A percentile compares a stretch with the other conserved stretches of the same genome.
Conservation (phyloP, 2,329 filamentous ascomycete genomes). For the Cladorrhinum sp. region DNA sequence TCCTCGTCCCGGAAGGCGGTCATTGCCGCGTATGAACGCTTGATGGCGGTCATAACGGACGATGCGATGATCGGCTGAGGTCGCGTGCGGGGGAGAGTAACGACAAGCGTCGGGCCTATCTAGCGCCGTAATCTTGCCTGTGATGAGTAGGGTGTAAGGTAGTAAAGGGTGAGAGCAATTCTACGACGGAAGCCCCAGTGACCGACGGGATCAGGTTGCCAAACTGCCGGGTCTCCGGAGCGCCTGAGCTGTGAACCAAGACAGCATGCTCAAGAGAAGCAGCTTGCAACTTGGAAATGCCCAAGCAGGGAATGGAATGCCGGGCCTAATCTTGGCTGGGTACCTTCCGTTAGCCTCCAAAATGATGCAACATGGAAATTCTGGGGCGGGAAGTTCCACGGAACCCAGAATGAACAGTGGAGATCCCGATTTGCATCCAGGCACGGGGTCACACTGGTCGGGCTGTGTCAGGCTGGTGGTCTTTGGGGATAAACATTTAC, state of each 20-base stretch:
- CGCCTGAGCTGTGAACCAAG: neutral
- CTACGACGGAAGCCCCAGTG: neutral
- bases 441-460: neutral
- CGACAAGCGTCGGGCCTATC: too few relatives aligned
- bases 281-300: neutral
- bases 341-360: too few relatives aligned
- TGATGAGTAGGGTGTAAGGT: too few relatives aligned
- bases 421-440: neutral
- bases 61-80: slow-evolving; percentile 18
- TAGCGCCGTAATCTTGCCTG: too few relatives aligned
- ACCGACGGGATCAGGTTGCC: neutral
- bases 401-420: neutral
- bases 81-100: neutral
- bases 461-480: neutral
- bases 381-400: neutral
- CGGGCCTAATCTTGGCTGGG: too few relatives aligned
- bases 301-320: neutral
- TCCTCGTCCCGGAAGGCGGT: slow-evolving; percentile 17
- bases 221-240: slow-evolving; percentile 2
- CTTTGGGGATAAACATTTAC: slow-evolving; percentile 22
- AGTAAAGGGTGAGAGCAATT: neutral
- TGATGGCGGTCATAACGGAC: slow-evolving; percentile 22
- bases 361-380: neutral
- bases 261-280: neutral
- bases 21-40: slow-evolving; percentile 28